These are phyloP conservation scores for Cercospora sp. DNA, from an alignment of 2,329 filamentous ascomycete genomes.

Conservation along the genomic window DNA sequence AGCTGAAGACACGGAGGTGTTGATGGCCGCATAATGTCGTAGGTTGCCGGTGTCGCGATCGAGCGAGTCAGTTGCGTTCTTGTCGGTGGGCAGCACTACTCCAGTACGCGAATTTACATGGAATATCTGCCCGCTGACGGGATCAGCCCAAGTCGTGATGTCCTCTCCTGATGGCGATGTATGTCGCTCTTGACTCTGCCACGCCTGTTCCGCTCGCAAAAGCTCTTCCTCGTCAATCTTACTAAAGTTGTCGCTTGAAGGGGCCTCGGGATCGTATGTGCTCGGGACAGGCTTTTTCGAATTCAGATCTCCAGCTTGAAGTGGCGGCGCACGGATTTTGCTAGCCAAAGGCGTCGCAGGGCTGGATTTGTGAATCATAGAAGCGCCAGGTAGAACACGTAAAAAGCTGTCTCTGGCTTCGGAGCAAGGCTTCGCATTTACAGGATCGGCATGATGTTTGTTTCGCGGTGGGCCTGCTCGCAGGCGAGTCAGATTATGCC, in stretches of 20 bases:
- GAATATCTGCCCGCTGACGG: conserved; percentile 55
- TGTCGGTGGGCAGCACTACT: conserved; percentile 33
- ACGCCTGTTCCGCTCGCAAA: conserved; percentile 18
- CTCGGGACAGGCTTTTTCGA: background rate
- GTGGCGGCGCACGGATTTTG: background rate
- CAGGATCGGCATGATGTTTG: background rate
- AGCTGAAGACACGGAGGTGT: conserved; percentile 31
- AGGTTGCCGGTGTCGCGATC: too few relatives aligned
- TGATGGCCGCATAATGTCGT: conserved; percentile 29
- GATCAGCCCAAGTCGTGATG: conserved; percentile 62
- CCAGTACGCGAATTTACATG: conserved; percentile 61
- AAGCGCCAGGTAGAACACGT: background rate
- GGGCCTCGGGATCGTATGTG: background rate
- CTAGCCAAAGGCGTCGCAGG: background rate
- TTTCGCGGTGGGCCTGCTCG: background rate
- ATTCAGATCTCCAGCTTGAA: background rate
- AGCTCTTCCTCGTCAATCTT: conserved; percentile 31
- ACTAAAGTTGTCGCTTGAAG: conserved; percentile 35
- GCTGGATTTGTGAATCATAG: background rate
- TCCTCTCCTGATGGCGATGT: conserved; percentile 33
- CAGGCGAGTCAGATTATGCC: background rate
- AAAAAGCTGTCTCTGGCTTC: background rate
- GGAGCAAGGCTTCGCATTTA: background rate
- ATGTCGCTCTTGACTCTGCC: background rate
- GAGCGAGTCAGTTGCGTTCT: background rate